These are phyloP conservation scores for Heliamphora pulchella DNA, from an alignment of 179 eudicot genomes.

Conservation along the genomic window DNA sequence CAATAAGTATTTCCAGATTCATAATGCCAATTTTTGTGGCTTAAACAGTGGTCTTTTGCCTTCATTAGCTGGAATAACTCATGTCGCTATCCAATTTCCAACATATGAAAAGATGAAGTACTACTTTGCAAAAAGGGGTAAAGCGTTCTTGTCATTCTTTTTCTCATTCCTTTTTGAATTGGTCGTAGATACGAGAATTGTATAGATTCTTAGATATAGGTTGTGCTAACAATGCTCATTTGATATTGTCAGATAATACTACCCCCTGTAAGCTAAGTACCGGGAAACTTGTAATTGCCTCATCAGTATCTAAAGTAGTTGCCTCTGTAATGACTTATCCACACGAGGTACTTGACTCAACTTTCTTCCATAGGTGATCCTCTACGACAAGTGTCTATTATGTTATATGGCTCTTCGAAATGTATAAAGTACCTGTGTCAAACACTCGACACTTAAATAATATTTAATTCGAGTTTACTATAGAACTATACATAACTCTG, in stretches of 20 bases:
- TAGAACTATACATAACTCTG: no score
- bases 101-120: slow-evolving; percentile 75
- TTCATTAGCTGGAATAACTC: slow-evolving; percentile 82
- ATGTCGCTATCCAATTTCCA: slow-evolving; percentile 92
- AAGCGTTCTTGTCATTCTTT: slow-evolving; percentile 5
- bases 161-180: slow-evolving; percentile 8
- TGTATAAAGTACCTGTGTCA: no score
- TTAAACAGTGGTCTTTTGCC: slow-evolving; percentile 85
- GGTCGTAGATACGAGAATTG: neutral
- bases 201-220: neutral
- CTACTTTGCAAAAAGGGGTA: slow-evolving; percentile 68
- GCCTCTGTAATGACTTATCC: slow-evolving; percentile 85
- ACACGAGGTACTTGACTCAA: slow-evolving; percentile 53
- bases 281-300: slow-evolving; percentile 72
- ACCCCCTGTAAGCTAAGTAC: slow-evolving; percentile 50
- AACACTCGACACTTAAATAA: no score
- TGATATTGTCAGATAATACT: slow-evolving; percentile 47
- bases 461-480: no score
- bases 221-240: slow-evolving; percentile 7
- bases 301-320: slow-evolving; percentile 62
- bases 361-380: no score
- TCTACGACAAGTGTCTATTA: no score
- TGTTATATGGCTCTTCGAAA: no score
- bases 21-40: slow-evolving; percentile 18
- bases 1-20: neutral